A percentile compares a stretch with the other conserved stretches of the same genome.
phyloP scores from a whole-genome alignment of 2,329 filamentous ascomycete species.

The Raffaelea deltoideospora region DNA sequence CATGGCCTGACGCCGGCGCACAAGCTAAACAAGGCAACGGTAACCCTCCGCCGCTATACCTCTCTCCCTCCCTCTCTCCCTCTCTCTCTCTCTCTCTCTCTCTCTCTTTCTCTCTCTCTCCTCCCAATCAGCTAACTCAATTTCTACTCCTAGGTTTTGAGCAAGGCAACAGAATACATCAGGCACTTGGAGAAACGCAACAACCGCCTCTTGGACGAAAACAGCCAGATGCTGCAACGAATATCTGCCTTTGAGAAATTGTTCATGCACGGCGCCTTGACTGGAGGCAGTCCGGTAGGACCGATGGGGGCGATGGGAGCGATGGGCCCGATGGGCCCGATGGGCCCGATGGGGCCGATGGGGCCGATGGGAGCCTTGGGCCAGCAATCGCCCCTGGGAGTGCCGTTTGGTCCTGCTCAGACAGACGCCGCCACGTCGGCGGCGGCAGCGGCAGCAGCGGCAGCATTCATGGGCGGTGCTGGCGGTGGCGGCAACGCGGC shows the following conservation, averaged over 20 bases:
- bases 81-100: neutral
- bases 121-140: neutral
- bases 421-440: slow-evolving; percentile 21
- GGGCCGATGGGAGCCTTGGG: too few relatives aligned
- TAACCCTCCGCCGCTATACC: slow-evolving; percentile 22
- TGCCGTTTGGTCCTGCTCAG: slow-evolving; percentile 26
- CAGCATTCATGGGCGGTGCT: neutral
- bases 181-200: slow-evolving; percentile 86
- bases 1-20: slow-evolving; percentile 75
- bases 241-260: slow-evolving; percentile 65
- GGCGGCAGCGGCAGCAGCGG: slow-evolving; percentile 9
- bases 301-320: slow-evolving; percentile 32
- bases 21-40: slow-evolving; percentile 96
- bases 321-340: slow-evolving; percentile 38
- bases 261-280: slow-evolving; percentile 63
- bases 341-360: slow-evolving; percentile 23
- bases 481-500: slow-evolving; percentile 22
- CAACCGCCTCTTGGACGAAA: slow-evolving; percentile 66
- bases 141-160: slow-evolving; percentile 42
- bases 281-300: slow-evolving; percentile 31
- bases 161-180: slow-evolving; percentile 94
- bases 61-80: neutral
- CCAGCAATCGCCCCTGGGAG: too few relatives aligned
- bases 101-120: neutral
- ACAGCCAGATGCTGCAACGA: slow-evolving; percentile 60